Evolutionary conservation across 352 stramenopile genomes (phyloP).

Genomic region (Globisporangium nagaii): DNA sequence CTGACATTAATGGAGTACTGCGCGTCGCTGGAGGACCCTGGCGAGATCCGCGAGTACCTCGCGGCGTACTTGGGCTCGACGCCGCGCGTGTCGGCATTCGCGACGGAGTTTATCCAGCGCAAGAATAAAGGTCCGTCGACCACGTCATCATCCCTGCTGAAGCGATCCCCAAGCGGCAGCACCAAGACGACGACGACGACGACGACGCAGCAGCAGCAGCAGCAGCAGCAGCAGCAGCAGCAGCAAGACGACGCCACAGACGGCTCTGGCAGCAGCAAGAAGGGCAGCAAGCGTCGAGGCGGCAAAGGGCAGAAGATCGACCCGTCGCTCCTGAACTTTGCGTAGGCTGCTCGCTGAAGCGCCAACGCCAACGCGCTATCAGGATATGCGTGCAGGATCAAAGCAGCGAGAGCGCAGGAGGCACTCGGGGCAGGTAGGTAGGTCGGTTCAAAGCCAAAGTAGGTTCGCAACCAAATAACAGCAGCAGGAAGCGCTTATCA

Average conservation of each 20-base stretch:
- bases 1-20: constrained; percentile 92
- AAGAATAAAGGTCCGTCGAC: constrained; percentile 64
- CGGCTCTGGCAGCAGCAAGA: constrained; percentile 28
- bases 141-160: constrained; percentile 12
- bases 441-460: neutral
- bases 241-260: constrained; percentile 17
- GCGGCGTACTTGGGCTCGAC: constrained; percentile 94
- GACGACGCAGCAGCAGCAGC: constrained; percentile 15
- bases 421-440: neutral
- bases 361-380: too few species aligned
- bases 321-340: constrained; percentile 62
- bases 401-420: neutral
- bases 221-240: constrained; percentile 9
- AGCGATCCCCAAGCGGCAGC: constrained; percentile 27
- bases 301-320: constrained; percentile 71
- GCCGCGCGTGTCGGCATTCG: constrained; percentile 95
- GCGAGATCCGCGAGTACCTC: constrained; percentile 95
- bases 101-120: constrained; percentile 95
- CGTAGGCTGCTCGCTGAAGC: neutral
- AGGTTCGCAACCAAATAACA: too few species aligned
- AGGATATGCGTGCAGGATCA: too few species aligned
- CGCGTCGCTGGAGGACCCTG: constrained; percentile 91
- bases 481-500: too few species aligned
- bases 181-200: constrained; percentile 15
- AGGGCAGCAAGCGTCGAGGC: constrained; percentile 42